Percentiles rank a stretch among this genome's conserved stretches.
These are phyloP conservation scores for Colletotrichum sp. DNA, from an alignment of 2,329 filamentous ascomycete species.

Conservation along the genomic window DNA sequence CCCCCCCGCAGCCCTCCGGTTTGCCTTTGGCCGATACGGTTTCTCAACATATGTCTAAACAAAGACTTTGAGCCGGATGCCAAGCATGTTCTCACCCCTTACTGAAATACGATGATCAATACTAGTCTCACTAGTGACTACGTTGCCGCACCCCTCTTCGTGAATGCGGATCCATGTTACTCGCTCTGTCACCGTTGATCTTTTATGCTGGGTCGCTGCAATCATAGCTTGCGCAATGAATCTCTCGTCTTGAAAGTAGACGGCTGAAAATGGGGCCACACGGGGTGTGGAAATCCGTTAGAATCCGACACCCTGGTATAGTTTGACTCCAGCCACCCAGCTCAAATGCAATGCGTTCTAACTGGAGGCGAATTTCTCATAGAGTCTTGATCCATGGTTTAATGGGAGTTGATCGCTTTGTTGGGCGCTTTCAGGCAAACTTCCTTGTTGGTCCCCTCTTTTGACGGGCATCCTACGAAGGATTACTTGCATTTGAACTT, in stretches of 20 bases:
- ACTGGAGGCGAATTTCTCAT: not conserved
- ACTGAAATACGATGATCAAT: not conserved
- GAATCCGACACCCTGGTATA: not conserved
- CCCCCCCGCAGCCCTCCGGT: too few relatives aligned
- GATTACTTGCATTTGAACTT: not conserved
- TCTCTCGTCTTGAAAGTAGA: not conserved
- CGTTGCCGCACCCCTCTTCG: too few relatives aligned
- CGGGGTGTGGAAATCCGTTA: accelerated
- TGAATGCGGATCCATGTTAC: not conserved
- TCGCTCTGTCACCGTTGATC: not conserved
- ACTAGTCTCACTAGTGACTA: too few relatives aligned
- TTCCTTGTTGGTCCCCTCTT: not conserved
- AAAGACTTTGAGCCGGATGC: not conserved
- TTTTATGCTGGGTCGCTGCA: not conserved
- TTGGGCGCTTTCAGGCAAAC: not conserved
- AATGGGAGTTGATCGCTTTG: not conserved
- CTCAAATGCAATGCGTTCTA: not conserved
- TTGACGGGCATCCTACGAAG: not conserved
- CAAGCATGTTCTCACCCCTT: not conserved
- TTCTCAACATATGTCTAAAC: not conserved
- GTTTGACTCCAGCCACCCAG: not conserved
- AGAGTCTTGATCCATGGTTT: not conserved
- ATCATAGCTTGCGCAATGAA: not conserved
- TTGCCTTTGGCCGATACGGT: not conserved
- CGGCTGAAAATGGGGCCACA: not conserved